These are phyloP conservation scores for Colletotrichum abscissum DNA, from an alignment of 2,329 filamentous ascomycete species.

Conservation along the genomic window DNA sequence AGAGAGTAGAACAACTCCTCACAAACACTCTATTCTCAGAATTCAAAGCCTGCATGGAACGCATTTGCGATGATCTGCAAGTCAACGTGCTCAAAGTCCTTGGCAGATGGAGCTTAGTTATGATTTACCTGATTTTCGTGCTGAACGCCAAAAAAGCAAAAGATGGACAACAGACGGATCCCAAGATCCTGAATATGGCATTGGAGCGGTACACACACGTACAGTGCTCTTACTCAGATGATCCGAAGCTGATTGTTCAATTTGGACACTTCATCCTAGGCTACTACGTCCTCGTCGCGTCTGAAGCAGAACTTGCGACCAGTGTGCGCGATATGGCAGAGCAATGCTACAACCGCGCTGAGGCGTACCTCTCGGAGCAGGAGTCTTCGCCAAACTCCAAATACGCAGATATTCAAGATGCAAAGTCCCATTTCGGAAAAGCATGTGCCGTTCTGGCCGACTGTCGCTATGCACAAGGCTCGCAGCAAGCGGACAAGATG, in stretches of 20 bases:
- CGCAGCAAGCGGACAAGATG: background rate
- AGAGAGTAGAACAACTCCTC: background rate
- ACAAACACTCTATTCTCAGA: background rate
- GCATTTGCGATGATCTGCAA: constrained; percentile 13
- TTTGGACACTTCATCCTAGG: constrained; percentile 10
- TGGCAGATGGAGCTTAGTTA: constrained; percentile 10
- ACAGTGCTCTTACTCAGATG: background rate
- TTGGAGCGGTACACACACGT: constrained; percentile 2
- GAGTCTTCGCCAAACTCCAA: background rate
- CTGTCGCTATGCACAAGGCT: constrained; percentile 6
- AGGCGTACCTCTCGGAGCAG: background rate
- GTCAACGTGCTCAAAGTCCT: background rate
- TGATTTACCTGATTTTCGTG: constrained; percentile 6
- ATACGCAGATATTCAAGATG: background rate
- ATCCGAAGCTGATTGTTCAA: constrained; percentile 12
- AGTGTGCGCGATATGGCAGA: constrained; percentile 15
- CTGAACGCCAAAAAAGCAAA: constrained; percentile 22
- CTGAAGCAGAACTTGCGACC: background rate
- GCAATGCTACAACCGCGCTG: background rate
- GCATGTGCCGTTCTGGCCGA: constrained; percentile 21
- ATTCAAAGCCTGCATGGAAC: background rate
- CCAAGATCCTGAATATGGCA: background rate
- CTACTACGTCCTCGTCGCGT: constrained; percentile 6
- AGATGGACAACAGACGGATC: background rate
- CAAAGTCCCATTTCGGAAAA: background rate